Conservation (phyloP, 148 eudicot species). For the Polygonum maritimum region DNA sequence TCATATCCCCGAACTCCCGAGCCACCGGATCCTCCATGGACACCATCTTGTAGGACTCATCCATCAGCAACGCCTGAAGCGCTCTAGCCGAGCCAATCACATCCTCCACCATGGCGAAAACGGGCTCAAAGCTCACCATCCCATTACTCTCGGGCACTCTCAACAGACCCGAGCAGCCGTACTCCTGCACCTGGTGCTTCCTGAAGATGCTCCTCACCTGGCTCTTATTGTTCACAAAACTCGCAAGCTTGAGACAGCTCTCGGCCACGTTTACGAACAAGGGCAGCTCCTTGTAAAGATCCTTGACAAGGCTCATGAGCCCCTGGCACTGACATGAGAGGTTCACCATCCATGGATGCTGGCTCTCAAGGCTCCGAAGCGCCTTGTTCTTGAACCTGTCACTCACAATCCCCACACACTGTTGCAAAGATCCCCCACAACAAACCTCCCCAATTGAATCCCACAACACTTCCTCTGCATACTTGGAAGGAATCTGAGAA, state of each 20-base stretch:
- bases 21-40: slow-evolving; percentile 68
- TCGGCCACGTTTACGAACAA: slow-evolving; percentile 65
- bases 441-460: slow-evolving; percentile 59
- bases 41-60: slow-evolving; percentile 58
- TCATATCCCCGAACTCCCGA: slow-evolving; percentile 67
- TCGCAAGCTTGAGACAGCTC: slow-evolving; percentile 59
- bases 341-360: slow-evolving; percentile 91
- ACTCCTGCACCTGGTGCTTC: slow-evolving; percentile 65
- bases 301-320: slow-evolving; percentile 60
- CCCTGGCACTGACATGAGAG: slow-evolving; percentile 77
- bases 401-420: slow-evolving; percentile 75
- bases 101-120: slow-evolving; percentile 54
- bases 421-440: slow-evolving; percentile 55
- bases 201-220: slow-evolving; percentile 47
- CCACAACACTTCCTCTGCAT: slow-evolving; percentile 75
- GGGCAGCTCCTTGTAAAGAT: slow-evolving; percentile 62
- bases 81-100: slow-evolving; percentile 55
- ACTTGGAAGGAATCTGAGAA: slow-evolving; percentile 33
- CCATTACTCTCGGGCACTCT: slow-evolving; percentile 29
- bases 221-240: slow-evolving; percentile 52
- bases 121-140: slow-evolving; percentile 30
- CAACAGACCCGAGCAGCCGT: slow-evolving; percentile 44
- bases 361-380: slow-evolving; percentile 62
- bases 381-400: slow-evolving; percentile 74
- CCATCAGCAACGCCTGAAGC: slow-evolving; percentile 49